Conservation (phyloP, 2,329 filamentous ascomycete genomes). For the Westerdykella sp. region DNA sequence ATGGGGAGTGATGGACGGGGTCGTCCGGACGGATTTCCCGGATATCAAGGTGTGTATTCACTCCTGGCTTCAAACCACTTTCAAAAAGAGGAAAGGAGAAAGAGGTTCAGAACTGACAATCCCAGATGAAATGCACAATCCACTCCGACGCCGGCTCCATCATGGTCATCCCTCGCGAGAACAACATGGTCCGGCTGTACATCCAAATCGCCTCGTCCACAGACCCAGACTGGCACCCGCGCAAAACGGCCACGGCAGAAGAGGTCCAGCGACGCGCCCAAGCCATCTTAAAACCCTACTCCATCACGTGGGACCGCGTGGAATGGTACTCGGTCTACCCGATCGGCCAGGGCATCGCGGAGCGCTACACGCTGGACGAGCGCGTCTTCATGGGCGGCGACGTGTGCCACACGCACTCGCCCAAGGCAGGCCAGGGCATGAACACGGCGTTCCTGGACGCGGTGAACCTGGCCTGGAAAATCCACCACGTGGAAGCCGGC, state of each 20-base stretch:
- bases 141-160: constrained; percentile 59
- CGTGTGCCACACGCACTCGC: constrained; percentile 57
- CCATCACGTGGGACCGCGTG: constrained; percentile 57
- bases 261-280: constrained; percentile 54
- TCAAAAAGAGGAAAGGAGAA: no score
- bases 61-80: constrained; percentile 8
- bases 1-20: constrained; percentile 63
- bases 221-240: constrained; percentile 55
- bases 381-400: constrained; percentile 62
- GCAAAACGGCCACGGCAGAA: constrained; percentile 54
- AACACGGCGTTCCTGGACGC: constrained; percentile 59
- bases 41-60: constrained; percentile 49
- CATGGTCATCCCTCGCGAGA: constrained; percentile 55
- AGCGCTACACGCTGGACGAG: constrained; percentile 58
- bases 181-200: constrained; percentile 51
- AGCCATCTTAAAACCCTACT: constrained; percentile 55
- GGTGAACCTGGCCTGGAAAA: constrained; percentile 91
- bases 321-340: constrained; percentile 63
- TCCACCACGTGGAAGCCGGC: constrained; percentile 80
- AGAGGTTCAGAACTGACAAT: no score
- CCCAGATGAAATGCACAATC: constrained; percentile 60
- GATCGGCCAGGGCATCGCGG: constrained; percentile 60
- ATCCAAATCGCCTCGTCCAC: constrained; percentile 58
- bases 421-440: constrained; percentile 61
- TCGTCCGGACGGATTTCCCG: constrained; percentile 58